Percentiles rank a stretch among this genome's conserved stretches.
phyloP scores from a whole-genome alignment of 306 rosid genomes.

The Ammopiptanthus mongolicus region DNA sequence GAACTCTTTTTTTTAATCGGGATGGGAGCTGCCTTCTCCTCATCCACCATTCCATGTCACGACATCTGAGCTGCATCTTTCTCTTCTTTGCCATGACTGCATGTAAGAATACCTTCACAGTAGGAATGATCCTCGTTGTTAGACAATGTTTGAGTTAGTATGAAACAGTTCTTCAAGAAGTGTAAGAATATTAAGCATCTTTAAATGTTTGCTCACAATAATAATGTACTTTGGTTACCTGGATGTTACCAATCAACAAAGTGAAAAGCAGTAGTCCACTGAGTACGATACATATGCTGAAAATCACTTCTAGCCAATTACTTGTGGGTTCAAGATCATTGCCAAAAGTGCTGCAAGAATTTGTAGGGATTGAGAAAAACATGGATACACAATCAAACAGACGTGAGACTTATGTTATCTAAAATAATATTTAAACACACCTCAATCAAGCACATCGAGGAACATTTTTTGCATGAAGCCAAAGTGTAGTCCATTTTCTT shows the following conservation, averaged over 20 bases:
- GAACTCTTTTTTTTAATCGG: constrained; percentile 71
- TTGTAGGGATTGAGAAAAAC: background rate
- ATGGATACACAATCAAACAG: background rate
- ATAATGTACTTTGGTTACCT: constrained; percentile 41
- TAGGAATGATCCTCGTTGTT: constrained; percentile 7
- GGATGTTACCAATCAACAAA: constrained; percentile 92
- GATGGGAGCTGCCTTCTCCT: constrained; percentile 88
- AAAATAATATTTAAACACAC: background rate
- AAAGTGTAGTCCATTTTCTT: background rate
- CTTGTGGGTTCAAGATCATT: constrained; percentile 99
- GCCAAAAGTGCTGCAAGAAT: constrained; percentile 79
- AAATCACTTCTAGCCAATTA: constrained; percentile 90
- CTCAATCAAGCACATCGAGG: background rate
- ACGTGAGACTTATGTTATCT: background rate
- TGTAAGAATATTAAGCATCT: background rate
- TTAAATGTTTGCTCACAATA: background rate
- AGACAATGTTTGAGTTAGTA: constrained; percentile 2
- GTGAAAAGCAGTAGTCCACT: constrained; percentile 92
- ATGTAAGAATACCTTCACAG: constrained; percentile 74
- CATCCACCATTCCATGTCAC: constrained; percentile 99
- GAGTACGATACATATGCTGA: constrained; percentile 79
- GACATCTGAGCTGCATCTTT: constrained; percentile 88
- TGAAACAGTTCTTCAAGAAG: background rate
- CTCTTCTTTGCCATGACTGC: constrained; percentile 96
- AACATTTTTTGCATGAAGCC: background rate